phyloP scores from a whole-genome alignment of 495 filamentous ascomycete species.

The Podospora australis region DNA sequence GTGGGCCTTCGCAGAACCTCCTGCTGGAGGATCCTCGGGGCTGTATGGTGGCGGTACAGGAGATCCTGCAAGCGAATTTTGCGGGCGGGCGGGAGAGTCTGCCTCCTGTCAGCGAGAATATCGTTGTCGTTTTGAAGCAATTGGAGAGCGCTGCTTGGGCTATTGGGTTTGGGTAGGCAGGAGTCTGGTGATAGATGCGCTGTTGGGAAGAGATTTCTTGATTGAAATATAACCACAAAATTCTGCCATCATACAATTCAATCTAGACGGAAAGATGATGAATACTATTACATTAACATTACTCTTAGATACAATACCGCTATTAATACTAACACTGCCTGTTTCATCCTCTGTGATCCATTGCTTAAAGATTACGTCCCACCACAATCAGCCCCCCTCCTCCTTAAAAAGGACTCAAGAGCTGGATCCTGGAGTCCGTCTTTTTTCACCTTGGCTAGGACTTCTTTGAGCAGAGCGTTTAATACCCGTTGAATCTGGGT shows the following conservation, averaged over 20 bases:
- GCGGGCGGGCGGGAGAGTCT: constrained; percentile 68
- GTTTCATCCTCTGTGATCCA: too few relatives aligned
- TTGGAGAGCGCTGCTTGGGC: constrained; percentile 38
- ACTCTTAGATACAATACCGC: too few relatives aligned
- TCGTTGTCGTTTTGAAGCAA: constrained; percentile 49
- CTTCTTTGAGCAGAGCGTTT: constrained; percentile 1
- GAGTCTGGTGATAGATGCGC: background rate
- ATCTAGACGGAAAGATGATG: too few relatives aligned
- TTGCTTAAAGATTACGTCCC: background rate
- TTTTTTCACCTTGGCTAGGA: constrained; percentile 13
- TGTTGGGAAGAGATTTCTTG: background rate
- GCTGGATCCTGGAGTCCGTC: constrained; percentile 2
- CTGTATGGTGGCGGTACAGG: constrained; percentile 42
- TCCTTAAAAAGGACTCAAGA: constrained; percentile 26
- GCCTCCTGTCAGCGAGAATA: constrained; percentile 58
- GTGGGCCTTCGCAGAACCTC: constrained; percentile 9
- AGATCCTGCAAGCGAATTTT: constrained; percentile 44
- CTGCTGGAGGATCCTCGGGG: constrained; percentile 35
- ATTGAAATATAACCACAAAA: background rate
- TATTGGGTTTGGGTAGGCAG: constrained; percentile 21
- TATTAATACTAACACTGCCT: too few relatives aligned
- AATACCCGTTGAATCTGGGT: constrained; percentile 7
- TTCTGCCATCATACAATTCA: too few relatives aligned
- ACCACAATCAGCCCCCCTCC: constrained; percentile 26
- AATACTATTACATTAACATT: too few relatives aligned